Conservation (phyloP, 495 filamentous ascomycete species). For the Aspergillus funiculosus region DNA sequence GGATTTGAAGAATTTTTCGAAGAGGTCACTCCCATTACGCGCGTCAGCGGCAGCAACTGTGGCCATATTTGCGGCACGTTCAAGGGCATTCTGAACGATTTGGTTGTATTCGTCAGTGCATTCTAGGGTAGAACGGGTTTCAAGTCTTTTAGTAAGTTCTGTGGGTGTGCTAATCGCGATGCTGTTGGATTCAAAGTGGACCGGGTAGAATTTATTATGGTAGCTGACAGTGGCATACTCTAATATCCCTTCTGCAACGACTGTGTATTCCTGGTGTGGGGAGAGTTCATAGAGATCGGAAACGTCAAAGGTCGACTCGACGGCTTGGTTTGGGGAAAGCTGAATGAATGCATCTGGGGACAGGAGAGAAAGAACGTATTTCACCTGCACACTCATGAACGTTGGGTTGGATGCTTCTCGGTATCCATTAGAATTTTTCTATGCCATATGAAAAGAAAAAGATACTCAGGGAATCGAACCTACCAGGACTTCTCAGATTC, state of each 20-base stretch:
- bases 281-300: constrained; percentile 13
- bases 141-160: background rate
- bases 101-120: constrained; percentile 16
- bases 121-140: constrained; percentile 10
- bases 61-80: constrained; percentile 19
- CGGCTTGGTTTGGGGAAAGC: constrained; percentile 15
- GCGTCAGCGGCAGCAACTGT: constrained; percentile 15
- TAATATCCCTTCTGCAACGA: constrained; percentile 9
- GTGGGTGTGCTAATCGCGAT: constrained; percentile 11
- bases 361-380: constrained; percentile 15
- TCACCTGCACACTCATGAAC: constrained; percentile 14
- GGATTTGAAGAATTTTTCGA: constrained; percentile 20
- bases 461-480: too few relatives aligned
- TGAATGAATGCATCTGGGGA: constrained; percentile 13
- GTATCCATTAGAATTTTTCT: background rate
- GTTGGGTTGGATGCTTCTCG: constrained; percentile 7
- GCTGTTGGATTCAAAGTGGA: constrained; percentile 13
- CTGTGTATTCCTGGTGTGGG: constrained; percentile 9
- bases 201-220: constrained; percentile 5
- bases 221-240: constrained; percentile 11
- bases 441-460: background rate
- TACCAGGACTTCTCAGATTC: constrained; percentile 11
- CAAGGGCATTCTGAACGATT: constrained; percentile 5
- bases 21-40: constrained; percentile 8
- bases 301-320: constrained; percentile 15